phyloP scores from a whole-genome alignment of 139 green algal species.

The Ulvella scutata region DNA sequence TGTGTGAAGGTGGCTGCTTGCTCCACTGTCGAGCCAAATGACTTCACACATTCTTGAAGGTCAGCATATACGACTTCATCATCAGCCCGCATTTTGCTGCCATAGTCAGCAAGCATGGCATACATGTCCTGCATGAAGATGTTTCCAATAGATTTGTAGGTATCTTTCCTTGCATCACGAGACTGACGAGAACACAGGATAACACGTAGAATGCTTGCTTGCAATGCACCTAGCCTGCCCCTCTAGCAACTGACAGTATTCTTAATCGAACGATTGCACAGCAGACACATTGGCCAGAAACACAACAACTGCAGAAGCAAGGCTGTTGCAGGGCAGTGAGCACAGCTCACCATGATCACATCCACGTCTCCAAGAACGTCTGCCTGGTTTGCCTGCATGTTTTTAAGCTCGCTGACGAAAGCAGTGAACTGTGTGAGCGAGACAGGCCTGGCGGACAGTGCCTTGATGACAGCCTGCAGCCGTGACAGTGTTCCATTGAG shows the following conservation, averaged over 20 bases:
- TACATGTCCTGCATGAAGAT: conserved; percentile 32
- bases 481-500: background rate
- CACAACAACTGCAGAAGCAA: no score
- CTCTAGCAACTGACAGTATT: no score
- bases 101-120: conserved; percentile 18
- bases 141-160: no score
- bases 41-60: background rate
- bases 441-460: background rate
- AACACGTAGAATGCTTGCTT: no score
- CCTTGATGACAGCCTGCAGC: conserved; percentile 9
- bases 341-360: background rate
- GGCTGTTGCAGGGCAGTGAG: no score
- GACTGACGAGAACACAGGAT: no score
- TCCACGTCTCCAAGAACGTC: background rate
- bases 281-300: no score
- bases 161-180: no score
- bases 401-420: background rate
- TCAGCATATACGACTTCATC: conserved; percentile 13
- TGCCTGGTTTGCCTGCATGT: background rate
- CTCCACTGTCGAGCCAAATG: background rate
- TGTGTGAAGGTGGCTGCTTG: conserved; percentile 1
- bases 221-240: no score
- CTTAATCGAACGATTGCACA: no score
- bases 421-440: background rate
- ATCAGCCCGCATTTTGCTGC: conserved; percentile 16